These are phyloP conservation scores for Malus orientalis DNA, from an alignment of 306 rosid species.

Conservation along the genomic window DNA sequence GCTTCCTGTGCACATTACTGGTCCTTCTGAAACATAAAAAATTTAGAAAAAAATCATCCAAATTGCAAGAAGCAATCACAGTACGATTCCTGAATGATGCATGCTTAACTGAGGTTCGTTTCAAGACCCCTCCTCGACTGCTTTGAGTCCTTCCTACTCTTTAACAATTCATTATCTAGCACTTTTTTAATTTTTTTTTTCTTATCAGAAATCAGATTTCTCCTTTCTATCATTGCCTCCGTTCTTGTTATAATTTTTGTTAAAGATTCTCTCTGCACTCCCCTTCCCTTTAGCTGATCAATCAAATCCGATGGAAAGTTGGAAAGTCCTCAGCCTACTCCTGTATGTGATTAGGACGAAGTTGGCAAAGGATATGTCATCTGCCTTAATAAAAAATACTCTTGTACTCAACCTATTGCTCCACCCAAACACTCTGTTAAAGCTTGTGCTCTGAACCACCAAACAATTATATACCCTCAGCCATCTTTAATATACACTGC, in stretches of 20 bases:
- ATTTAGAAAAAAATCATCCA: not conserved
- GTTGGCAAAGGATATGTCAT: no score
- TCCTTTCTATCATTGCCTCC: no score
- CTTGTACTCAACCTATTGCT: no score
- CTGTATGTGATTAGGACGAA: no score
- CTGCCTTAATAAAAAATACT: no score
- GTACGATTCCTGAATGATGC: not conserved
- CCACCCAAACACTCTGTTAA: not conserved
- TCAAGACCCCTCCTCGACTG: not conserved
- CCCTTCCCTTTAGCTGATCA: not conserved
- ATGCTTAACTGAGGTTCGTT: not conserved
- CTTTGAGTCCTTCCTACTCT: not conserved
- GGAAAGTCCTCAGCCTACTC: not conserved
- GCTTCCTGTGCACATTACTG: constrained; percentile 52
- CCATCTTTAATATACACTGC: not conserved
- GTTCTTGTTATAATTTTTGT: no score
- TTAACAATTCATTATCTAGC: not conserved
- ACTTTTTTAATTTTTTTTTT: no score
- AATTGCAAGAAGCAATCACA: not conserved
- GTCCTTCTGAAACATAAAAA: constrained; percentile 49
- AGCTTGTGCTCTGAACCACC: not conserved
- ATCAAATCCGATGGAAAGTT: not conserved
- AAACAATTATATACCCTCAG: not conserved
- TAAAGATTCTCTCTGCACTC: not conserved
- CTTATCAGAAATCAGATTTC: no score